phyloP scores from a whole-genome alignment of 345 rosid species.

The Pistacia integerrima region DNA sequence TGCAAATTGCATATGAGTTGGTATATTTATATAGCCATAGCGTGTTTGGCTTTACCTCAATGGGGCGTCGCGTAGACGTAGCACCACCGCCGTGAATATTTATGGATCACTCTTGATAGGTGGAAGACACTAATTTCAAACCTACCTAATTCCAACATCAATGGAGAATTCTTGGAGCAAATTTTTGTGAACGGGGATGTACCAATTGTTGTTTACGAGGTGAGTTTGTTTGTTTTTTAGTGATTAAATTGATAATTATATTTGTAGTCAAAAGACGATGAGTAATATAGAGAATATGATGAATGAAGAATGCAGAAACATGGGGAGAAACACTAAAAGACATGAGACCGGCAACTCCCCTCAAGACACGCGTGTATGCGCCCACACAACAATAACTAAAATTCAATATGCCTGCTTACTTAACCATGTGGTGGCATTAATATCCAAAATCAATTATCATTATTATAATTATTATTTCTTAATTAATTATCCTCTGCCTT shows the following conservation, averaged over 20 bases:
- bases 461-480: too few relatives aligned
- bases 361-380: constrained; percentile 39
- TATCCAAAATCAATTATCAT: not conserved
- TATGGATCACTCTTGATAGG: not conserved
- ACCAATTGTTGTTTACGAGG: not conserved
- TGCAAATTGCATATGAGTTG: constrained; percentile 2
- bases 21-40: not conserved
- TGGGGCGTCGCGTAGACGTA: constrained; percentile 26
- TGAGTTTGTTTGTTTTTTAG: not conserved
- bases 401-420: not conserved
- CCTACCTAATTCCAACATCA: constrained; percentile 6
- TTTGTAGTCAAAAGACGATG: too few relatives aligned
- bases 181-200: not conserved
- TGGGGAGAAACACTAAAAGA: constrained; percentile 18
- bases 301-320: too few relatives aligned
- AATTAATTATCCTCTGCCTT: not conserved
- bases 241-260: not conserved
- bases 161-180: constrained; percentile 11
- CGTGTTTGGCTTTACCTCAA: not conserved
- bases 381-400: constrained; percentile 20
- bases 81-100: constrained; percentile 8
- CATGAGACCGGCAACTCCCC: constrained; percentile 32
- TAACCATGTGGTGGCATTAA: constrained; percentile 10
- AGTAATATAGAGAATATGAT: too few relatives aligned
- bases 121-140: constrained; percentile 21